A percentile compares a stretch with the other conserved stretches of the same genome.
These are phyloP conservation scores for Cymbidium sinense DNA, from an alignment of 106 monocot genomes.

Conservation along the genomic window DNA sequence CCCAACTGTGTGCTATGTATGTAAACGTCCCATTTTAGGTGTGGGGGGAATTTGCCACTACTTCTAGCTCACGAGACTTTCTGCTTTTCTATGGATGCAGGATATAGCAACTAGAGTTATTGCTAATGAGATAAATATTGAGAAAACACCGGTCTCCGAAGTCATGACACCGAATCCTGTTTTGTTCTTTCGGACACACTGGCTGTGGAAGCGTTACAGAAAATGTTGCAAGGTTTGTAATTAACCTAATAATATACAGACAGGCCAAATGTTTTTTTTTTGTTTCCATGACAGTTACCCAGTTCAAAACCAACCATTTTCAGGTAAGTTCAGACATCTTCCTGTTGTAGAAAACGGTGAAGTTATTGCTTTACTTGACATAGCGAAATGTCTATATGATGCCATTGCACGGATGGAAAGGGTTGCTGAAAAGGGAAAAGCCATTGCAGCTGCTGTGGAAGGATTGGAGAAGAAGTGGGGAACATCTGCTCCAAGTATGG, in stretches of 20 bases:
- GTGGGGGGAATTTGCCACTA: not conserved
- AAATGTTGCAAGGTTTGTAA: constrained; percentile 83
- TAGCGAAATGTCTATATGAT: constrained; percentile 93
- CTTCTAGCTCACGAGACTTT: not conserved
- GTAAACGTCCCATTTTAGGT: no score
- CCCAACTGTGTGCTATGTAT: not conserved
- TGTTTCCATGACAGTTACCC: not conserved
- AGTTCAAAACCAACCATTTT: constrained; percentile 5
- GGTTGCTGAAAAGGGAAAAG: constrained; percentile 87
- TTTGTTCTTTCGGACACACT: constrained; percentile 87
- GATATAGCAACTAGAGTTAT: constrained; percentile 79
- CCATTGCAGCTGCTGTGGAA: constrained; percentile 91
- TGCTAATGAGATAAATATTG: constrained; percentile 70
- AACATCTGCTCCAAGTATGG: constrained; percentile 56
- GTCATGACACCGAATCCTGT: constrained; percentile 83
- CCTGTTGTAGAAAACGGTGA: constrained; percentile 92
- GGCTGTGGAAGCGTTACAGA: constrained; percentile 89
- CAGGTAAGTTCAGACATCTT: constrained; percentile 91
- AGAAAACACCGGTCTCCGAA: constrained; percentile 83
- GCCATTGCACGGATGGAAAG: constrained; percentile 93
- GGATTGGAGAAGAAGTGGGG: constrained; percentile 87
- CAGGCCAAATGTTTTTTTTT: not conserved
- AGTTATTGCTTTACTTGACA: constrained; percentile 86
- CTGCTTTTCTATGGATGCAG: constrained; percentile 12
- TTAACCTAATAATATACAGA: not conserved